Conservation (phyloP, 2,329 filamentous ascomycete genomes). For the Microthyrium microscopicum region DNA sequence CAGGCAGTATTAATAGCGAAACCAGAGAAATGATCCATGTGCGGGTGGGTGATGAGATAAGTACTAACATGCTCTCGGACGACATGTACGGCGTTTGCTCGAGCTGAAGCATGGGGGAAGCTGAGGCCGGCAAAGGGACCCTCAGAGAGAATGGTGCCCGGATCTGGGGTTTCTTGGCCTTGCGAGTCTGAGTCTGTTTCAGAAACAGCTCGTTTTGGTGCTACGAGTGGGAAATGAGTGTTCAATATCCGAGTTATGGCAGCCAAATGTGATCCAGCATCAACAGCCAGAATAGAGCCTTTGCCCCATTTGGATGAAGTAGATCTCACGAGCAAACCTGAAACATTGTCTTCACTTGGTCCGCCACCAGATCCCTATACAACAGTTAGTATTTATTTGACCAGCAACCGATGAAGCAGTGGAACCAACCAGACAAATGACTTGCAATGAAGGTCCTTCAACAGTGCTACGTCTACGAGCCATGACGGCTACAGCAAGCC, state of each 20-base stretch:
- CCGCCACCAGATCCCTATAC: slow-evolving; percentile 72
- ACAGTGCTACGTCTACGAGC: slow-evolving; percentile 1
- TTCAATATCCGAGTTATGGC: slow-evolving; percentile 70
- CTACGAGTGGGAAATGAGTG: slow-evolving; percentile 29
- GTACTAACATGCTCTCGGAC: slow-evolving; percentile 67
- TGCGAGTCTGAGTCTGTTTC: neutral
- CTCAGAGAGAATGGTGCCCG: slow-evolving; percentile 36
- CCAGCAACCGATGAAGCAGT: too few relatives aligned
- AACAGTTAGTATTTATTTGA: neutral
- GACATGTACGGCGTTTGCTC: slow-evolving; percentile 68
- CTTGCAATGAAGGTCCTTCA: slow-evolving; percentile 4
- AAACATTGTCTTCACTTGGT: slow-evolving; percentile 77
- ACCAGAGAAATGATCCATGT: slow-evolving; percentile 83
- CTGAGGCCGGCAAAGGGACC: slow-evolving; percentile 71
- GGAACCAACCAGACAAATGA: slow-evolving; percentile 9
- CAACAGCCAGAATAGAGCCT: slow-evolving; percentile 76
- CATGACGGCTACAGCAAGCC: neutral
- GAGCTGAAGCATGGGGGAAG: slow-evolving; percentile 47
- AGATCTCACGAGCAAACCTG: slow-evolving; percentile 76
- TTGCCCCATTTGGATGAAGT: slow-evolving; percentile 62
- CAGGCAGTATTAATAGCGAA: slow-evolving; percentile 89
- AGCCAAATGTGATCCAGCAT: slow-evolving; percentile 78
- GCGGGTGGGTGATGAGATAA: slow-evolving; percentile 90
- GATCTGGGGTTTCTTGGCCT: slow-evolving; percentile 21
- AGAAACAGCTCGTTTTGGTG: slow-evolving; percentile 10